Percentiles rank a stretch among this genome's conserved stretches.
phyloP scores from a whole-genome alignment of 805 yeast genomes.

The Hanseniaspora singularis region DNA sequence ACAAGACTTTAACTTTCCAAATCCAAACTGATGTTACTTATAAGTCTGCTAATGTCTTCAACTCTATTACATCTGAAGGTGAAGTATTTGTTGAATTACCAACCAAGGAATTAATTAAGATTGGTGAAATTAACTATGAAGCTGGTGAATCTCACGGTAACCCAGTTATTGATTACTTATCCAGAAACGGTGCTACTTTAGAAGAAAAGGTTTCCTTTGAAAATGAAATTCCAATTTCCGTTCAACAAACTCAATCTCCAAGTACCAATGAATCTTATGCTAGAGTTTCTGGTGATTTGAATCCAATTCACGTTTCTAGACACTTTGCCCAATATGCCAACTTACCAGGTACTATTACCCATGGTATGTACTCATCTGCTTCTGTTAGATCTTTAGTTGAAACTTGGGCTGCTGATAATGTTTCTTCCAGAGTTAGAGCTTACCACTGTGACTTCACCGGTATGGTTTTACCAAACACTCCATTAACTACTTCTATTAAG shows the following conservation, averaged over 20 bases:
- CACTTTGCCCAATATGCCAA: constrained; percentile 87
- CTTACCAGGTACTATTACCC: constrained; percentile 95
- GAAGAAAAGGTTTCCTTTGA: constrained; percentile 91
- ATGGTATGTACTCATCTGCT: constrained; percentile 98
- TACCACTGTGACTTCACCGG: constrained; percentile 84
- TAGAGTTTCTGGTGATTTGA: constrained; percentile 93
- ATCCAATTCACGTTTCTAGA: constrained; percentile 95
- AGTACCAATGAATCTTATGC: constrained; percentile 94
- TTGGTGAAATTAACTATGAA: constrained; percentile 74
- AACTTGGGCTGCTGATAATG: constrained; percentile 96
- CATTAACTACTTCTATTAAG: constrained; percentile 72
- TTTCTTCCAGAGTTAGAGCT: constrained; percentile 89
- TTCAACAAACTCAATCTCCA: constrained; percentile 62
- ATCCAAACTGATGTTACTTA: constrained; percentile 72
- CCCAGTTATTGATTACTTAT: constrained; percentile 89
- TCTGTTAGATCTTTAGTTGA: constrained; percentile 90
- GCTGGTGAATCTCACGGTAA: constrained; percentile 93
- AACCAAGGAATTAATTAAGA: constrained; percentile 73
- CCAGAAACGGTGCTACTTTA: constrained; percentile 82
- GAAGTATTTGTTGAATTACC: constrained; percentile 78
- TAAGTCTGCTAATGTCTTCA: constrained; percentile 63
- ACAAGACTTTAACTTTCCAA: constrained; percentile 77
- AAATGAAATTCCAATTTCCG: constrained; percentile 73
- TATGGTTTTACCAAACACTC: constrained; percentile 95
- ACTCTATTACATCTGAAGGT: constrained; percentile 75